Percentiles rank a stretch among this genome's conserved stretches.
Evolutionary conservation across 1,284 basidiomycete species (phyloP).

Genomic region (Ganoderma meredithae): DNA sequence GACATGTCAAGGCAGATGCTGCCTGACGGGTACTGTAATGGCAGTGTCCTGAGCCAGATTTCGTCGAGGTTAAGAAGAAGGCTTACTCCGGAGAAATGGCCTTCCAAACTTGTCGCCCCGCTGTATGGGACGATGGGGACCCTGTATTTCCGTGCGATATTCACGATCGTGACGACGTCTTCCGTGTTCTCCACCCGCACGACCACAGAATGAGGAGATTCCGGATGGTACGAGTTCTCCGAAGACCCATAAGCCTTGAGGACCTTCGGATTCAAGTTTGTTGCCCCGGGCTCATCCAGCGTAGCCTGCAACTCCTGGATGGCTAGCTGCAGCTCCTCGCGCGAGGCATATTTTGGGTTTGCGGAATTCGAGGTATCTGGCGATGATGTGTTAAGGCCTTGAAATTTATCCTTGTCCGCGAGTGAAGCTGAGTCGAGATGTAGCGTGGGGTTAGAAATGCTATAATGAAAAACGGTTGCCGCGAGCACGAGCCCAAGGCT

Average conservation of each 20-base stretch:
- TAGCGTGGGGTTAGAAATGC: neutral
- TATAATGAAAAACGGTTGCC: neutral
- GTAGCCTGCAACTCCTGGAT: conserved; percentile 59
- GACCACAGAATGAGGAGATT: conserved; percentile 68
- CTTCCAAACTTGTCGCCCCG: conserved; percentile 69
- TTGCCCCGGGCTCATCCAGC: conserved; percentile 53
- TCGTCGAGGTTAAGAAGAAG: neutral
- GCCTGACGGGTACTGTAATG: conserved; percentile 35
- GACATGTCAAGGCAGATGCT: conserved; percentile 73
- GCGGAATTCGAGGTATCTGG: neutral
- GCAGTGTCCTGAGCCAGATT: neutral
- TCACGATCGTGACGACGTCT: conserved; percentile 66
- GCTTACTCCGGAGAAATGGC: conserved; percentile 49
- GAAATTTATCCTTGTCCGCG: neutral
- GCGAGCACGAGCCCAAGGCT: neutral
- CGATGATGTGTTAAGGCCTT: too few species aligned
- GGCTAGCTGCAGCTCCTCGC: conserved; percentile 55
- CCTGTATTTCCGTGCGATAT: conserved; percentile 62
- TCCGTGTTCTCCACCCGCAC: conserved; percentile 60
- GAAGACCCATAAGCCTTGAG: conserved; percentile 68
- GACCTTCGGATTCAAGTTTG: conserved; percentile 58
- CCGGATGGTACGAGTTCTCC: conserved; percentile 71
- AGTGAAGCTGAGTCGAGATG: neutral
- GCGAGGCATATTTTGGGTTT: conserved; percentile 27
- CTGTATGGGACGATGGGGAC: conserved; percentile 67